Base-by-base conservation (phyloP, 768 basidiomycete species). In the Fomitopsis pulvina region DNA sequence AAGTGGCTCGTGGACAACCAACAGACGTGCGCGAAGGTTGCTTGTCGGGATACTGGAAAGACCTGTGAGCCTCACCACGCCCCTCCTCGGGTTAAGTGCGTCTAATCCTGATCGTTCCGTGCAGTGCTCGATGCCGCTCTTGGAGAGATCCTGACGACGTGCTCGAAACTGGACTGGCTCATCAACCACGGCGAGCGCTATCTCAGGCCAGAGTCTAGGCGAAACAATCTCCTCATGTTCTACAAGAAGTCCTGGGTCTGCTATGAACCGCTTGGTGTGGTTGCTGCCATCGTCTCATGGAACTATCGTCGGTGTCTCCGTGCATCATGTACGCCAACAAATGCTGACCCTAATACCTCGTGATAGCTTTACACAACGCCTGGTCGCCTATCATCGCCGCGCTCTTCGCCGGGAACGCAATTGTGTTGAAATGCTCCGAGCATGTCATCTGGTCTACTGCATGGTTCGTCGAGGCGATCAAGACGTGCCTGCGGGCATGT, bases 1-100 rank as follows among this genome's bases (percentile, higher is more conserved):
- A 88, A 87, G 56, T 99, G 95, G 95, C 73, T 95, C 4, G 83
- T 97, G 28, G 83, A 87, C 55, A 93, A 98, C 60, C 88, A 93
- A 69, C 87, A 92, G 47, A 68, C 72, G 21, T 90, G 92, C 54
- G 91, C 91, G 27, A 75, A 85, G 37, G 87, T 95, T 24, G 91
- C 91, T 21, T 92, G 90, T 63, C 75, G 95, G 27, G 95, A 99
- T 66, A 92, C 92, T 0, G 95, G 95, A 37, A 99, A 98, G 76
- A 97, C 94, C 24, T 69, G 90, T 90, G 59, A 66, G 87, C n/a
- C n/a, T 77, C 26, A 16, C 34, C 37, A 22, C 37, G 37, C 22
- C 25, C 41, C 50, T 59, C 14, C 50, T 47, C 25, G 12, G 38
- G 26, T n/a, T 16, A 9, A 32, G 5, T 2, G 24, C 20, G 22